Evolutionary conservation across 2,329 filamentous ascomycete species (phyloP), one percentile per base, ranked within the genome.

Genomic region (Calonectria honghensis): DNA sequence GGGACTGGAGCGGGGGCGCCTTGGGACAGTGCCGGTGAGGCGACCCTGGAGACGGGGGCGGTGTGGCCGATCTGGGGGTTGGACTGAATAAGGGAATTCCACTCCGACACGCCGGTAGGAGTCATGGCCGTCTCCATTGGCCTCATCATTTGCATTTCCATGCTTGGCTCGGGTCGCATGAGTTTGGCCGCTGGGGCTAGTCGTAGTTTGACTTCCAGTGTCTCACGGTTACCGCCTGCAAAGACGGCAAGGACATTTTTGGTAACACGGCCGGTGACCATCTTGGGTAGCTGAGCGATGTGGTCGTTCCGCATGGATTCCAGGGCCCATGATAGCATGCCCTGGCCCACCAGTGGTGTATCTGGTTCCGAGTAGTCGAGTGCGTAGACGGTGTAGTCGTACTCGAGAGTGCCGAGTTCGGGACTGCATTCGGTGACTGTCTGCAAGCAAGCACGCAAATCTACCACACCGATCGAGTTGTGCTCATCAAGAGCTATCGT

Each of bases 361-460:
- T 98, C 96, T 77, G 95, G 94, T 86, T 99, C 97, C 16, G 97
- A 98, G 85, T 96, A 98, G 85, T 99, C 97, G 87, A 95, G 95
- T 37, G 96, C 96, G 85, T 99, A 99, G 72, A 99, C 93, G n/a
- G 96, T 97, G 86, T 97, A 99, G 86, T 99, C 96, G 85, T 91
- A 87, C 87, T 86, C 94, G 83, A 88, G 94, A 88, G 82, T 91
- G 11, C 81, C 80, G 59, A 99, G 90, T 86, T 99, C 97, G 48
- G 97, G 97, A 83, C 97, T 98, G 87, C 90, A 91, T 72, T 91
- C 88, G 31, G 89, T 87, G 74, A 99, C 93, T 72, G 96, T 95
- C 83, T 96, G 93, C 59, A 98, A 91, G 85, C 97, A 98, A 76
- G 94, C 93, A 79, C 93, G 93, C 69, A 98, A 89, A 84, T 98